phyloP scores from a whole-genome alignment of 306 rosid species.

The Medicago truncatula region MtrunA17r5.0-ANR NC_053048.1:51025001-51025500 shows the following conservation, averaged over 20 bases:
- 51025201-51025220: background rate
- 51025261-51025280: background rate
- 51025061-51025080: too few relatives aligned
- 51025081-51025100: too few relatives aligned
- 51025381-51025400: background rate
- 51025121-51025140: too few relatives aligned
- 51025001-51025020: too few relatives aligned
- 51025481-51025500: background rate
- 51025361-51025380: background rate
- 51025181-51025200: background rate
- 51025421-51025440: background rate
- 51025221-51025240: too few relatives aligned
- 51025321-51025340: background rate
- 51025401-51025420: too few relatives aligned
- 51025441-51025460: background rate
- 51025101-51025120: background rate
- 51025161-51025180: too few relatives aligned
- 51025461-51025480: background rate
- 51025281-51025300: background rate
- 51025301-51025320: too few relatives aligned
- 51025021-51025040: too few relatives aligned
- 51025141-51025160: too few relatives aligned
- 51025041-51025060: background rate
- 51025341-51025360: background rate
- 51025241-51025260: background rate